A percentile compares a stretch with the other conserved stretches of the same genome.
Conservation (phyloP, 2,329 filamentous ascomycete genomes). For the Leptographium flavum region DNA sequence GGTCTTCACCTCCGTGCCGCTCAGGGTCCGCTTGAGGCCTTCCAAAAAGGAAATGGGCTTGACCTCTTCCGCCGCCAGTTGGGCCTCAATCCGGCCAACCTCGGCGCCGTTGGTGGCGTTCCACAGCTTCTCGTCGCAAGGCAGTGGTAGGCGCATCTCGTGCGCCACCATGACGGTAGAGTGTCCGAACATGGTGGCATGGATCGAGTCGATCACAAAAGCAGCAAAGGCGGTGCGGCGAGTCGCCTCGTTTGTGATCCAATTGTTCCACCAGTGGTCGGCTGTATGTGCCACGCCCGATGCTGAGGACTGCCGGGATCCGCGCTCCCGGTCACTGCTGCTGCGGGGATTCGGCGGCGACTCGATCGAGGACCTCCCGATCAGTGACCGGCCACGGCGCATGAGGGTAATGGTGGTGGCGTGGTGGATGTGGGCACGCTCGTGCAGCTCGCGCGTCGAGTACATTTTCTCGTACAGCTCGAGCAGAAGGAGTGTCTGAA, state of each 20-base stretch:
- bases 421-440: conserved; percentile 91
- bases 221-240: conserved; percentile 82
- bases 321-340: conserved; percentile 46
- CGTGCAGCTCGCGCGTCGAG: conserved; percentile 79
- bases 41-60: conserved; percentile 82
- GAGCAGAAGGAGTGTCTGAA: conserved; percentile 76
- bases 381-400: conserved; percentile 81
- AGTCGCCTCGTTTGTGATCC: conserved; percentile 90
- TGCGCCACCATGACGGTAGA: conserved; percentile 95
- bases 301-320: conserved; percentile 46
- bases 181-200: conserved; percentile 96
- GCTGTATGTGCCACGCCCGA: conserved; percentile 52
- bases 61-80: conserved; percentile 64
- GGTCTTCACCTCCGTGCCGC: conserved; percentile 71
- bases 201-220: conserved; percentile 88
- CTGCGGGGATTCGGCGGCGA: conserved; percentile 66
- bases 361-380: conserved; percentile 72
- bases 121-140: conserved; percentile 89
- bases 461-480: conserved; percentile 98
- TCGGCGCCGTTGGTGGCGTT: conserved; percentile 77
- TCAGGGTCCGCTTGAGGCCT: conserved; percentile 77
- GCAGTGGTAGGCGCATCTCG: conserved; percentile 80
- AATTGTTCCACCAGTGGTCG: conserved; percentile 89
- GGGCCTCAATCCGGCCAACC: conserved; percentile 70
- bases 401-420: conserved; percentile 91